Evolutionary conservation across 2,329 filamentous ascomycete species (phyloP).

Genomic region (Bimuria novae-zelandiae): DNA sequence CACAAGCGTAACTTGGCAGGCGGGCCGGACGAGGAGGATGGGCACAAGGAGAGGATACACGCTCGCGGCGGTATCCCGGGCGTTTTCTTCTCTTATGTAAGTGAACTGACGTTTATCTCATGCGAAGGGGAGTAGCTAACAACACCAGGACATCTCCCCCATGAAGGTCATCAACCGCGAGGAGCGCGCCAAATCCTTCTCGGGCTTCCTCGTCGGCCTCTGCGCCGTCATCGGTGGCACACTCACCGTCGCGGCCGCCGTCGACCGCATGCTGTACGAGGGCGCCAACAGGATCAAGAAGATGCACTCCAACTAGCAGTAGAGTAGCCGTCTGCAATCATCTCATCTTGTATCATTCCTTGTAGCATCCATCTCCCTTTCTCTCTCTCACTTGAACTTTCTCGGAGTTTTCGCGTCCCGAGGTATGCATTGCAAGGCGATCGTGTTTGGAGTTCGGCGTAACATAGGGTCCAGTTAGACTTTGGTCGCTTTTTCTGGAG

Average conservation of each 20-base stretch:
- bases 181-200: conserved; percentile 83
- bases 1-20: conserved; percentile 88
- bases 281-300: conserved; percentile 85
- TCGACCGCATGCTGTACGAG: conserved; percentile 91
- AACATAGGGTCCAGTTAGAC: background rate
- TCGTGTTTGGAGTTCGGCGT: conserved; percentile 4
- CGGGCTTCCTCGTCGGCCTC: conserved; percentile 88
- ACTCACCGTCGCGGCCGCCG: conserved; percentile 88
- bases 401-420: too few relatives aligned
- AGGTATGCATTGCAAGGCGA: conserved; percentile 5
- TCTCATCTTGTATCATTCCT: background rate
- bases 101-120: conserved; percentile 43
- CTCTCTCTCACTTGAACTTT: too few relatives aligned
- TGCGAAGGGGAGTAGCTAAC: conserved; percentile 12
- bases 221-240: conserved; percentile 96
- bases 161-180: conserved; percentile 99
- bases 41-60: conserved; percentile 90
- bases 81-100: conserved; percentile 97
- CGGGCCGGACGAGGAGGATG: conserved; percentile 82
- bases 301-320: conserved; percentile 64
- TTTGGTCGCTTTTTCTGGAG: background rate
- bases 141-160: conserved; percentile 90
- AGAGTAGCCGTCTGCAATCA: conserved; percentile 3
- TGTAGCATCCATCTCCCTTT: background rate
- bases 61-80: conserved; percentile 91